phyloP scores from a whole-genome alignment of 805 yeast species.

The Cyberlindnera petersonii region DNA sequence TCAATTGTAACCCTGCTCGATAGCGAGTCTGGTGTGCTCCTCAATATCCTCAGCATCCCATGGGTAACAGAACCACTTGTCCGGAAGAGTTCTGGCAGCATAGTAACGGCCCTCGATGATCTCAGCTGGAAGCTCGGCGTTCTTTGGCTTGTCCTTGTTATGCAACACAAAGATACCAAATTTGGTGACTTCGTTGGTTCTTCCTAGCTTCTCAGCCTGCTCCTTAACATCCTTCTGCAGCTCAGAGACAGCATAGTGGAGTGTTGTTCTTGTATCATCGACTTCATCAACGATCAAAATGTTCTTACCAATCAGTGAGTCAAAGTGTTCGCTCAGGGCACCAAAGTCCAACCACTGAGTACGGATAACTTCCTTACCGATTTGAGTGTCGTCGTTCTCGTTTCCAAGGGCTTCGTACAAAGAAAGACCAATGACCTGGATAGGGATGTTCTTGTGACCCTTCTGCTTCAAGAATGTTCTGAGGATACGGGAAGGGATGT shows the following conservation, averaged over 20 bases:
- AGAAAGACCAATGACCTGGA: constrained; percentile 66
- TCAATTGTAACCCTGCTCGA: constrained; percentile 59
- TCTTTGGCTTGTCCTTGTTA: constrained; percentile 78
- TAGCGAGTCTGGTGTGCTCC: constrained; percentile 62
- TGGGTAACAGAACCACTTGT: constrained; percentile 85
- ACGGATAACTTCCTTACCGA: constrained; percentile 78
- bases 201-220: constrained; percentile 57
- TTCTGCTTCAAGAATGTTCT: constrained; percentile 57
- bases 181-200: constrained; percentile 55
- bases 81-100: constrained; percentile 72
- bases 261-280: constrained; percentile 87
- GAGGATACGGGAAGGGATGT: constrained; percentile 58
- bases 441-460: constrained; percentile 63
- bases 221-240: constrained; percentile 53
- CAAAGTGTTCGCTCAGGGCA: constrained; percentile 62
- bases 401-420: constrained; percentile 55
- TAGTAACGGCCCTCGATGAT: constrained; percentile 61
- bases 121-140: constrained; percentile 62
- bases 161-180: constrained; percentile 79
- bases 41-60: constrained; percentile 87
- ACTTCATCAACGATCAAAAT: constrained; percentile 85
- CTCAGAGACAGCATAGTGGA: constrained; percentile 79
- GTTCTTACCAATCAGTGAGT: constrained; percentile 76
- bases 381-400: constrained; percentile 39
- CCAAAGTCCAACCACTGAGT: constrained; percentile 91